phyloP scores from a whole-genome alignment of 2,329 filamentous ascomycete genomes.

The Aspergillus brasiliensis region DNA sequence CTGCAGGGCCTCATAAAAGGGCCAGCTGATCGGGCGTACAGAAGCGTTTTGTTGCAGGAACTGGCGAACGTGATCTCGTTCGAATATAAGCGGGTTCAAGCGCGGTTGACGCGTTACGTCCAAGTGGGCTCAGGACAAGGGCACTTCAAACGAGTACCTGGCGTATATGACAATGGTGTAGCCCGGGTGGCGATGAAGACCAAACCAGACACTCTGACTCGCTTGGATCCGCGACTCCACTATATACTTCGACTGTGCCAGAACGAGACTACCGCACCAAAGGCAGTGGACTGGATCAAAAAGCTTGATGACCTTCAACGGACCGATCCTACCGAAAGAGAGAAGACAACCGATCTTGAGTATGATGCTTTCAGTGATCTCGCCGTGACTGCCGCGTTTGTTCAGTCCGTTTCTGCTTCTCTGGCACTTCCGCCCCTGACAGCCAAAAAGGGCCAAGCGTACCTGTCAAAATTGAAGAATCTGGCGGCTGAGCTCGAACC shows the following conservation, averaged over 20 bases:
- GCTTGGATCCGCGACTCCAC: constrained; percentile 45
- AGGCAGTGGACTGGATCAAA: constrained; percentile 45
- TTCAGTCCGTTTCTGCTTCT: constrained; percentile 40
- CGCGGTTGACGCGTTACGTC: constrained; percentile 46
- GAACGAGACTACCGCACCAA: constrained; percentile 34
- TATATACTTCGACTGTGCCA: constrained; percentile 52
- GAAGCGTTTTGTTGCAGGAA: constrained; percentile 48
- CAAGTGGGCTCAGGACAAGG: constrained; percentile 39
- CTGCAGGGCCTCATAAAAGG: constrained; percentile 34
- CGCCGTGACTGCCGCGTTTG: constrained; percentile 43
- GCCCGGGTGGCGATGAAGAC: constrained; percentile 45
- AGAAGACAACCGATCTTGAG: constrained; percentile 39
- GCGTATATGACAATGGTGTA: constrained; percentile 36
- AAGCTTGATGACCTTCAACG: constrained; percentile 45
- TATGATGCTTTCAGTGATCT: constrained; percentile 40
- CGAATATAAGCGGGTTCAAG: constrained; percentile 46
- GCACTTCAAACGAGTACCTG: constrained; percentile 48
- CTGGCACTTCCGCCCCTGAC: constrained; percentile 44
- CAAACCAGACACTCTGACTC: constrained; percentile 44
- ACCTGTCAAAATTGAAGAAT: constrained; percentile 34
- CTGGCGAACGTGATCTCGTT: constrained; percentile 50
- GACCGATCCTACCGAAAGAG: constrained; percentile 35
- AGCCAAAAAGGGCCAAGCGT: constrained; percentile 44
- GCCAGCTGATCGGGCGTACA: constrained; percentile 32
- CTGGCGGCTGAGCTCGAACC: constrained; percentile 44